These are phyloP conservation scores for Cyberlindnera sargentensis DNA, from an alignment of 805 yeast genomes.

Conservation along the genomic window DNA sequence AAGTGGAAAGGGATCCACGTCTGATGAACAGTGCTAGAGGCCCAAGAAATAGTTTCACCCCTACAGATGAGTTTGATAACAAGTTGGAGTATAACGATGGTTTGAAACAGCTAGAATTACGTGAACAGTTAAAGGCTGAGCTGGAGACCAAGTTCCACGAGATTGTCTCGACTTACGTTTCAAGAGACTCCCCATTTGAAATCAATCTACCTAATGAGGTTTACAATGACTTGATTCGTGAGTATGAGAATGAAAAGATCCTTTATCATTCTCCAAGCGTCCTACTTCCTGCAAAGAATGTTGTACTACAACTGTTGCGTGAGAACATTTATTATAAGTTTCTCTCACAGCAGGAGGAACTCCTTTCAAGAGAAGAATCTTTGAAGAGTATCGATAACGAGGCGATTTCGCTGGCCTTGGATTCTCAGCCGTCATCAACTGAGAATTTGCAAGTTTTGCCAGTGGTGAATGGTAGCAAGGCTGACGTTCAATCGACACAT, in stretches of 20 bases:
- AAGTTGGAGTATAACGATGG: conserved; percentile 14
- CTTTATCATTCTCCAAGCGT: conserved; percentile 28
- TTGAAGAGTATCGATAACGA: background rate
- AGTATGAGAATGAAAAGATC: conserved; percentile 18
- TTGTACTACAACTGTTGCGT: conserved; percentile 25
- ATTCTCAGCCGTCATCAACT: too few relatives aligned
- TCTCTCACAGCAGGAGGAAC: conserved; percentile 17
- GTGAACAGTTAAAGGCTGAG: conserved; percentile 17
- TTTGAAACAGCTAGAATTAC: conserved; percentile 11
- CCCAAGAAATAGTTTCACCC: too few relatives aligned
- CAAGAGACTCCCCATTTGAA: conserved; percentile 37
- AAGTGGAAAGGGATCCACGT: conserved; percentile 2
- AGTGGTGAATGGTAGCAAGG: too few relatives aligned
- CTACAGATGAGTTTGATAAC: conserved; percentile 1
- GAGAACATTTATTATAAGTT: conserved; percentile 28
- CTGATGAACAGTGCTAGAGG: background rate
- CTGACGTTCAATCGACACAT: too few relatives aligned
- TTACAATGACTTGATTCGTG: conserved; percentile 24
- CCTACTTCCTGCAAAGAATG: conserved; percentile 26
- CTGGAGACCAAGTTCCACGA: conserved; percentile 28
- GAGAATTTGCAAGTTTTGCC: too few relatives aligned
- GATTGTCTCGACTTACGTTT: conserved; percentile 35
- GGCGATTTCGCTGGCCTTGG: too few relatives aligned
- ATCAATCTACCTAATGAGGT: conserved; percentile 40
- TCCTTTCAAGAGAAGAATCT: conserved; percentile 8